Percentiles rank a stretch among this genome's conserved stretches.
Evolutionary conservation across 2,329 filamentous ascomycete species (phyloP).

Genomic region (Colletotrichum trifolii): DNA sequence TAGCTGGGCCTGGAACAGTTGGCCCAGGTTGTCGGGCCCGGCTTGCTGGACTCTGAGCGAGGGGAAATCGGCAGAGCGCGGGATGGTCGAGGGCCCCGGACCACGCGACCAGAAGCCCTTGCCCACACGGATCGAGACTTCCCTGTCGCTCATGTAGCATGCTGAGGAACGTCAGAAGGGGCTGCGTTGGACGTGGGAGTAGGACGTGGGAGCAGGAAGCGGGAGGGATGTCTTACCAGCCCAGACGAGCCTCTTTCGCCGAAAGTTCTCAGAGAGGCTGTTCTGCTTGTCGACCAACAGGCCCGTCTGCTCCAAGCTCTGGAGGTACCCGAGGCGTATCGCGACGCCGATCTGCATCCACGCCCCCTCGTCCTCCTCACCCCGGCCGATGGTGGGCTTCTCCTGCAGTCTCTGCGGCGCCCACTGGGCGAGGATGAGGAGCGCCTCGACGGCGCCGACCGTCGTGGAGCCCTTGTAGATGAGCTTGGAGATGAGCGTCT

Average conservation of each 20-base stretch:
- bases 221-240: slow-evolving; percentile 54
- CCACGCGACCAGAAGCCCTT: slow-evolving; percentile 81
- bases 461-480: slow-evolving; percentile 74
- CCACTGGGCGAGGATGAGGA: slow-evolving; percentile 79
- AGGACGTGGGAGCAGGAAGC: too few species aligned
- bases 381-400: slow-evolving; percentile 73
- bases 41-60: slow-evolving; percentile 68
- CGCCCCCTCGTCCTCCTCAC: slow-evolving; percentile 78
- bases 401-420: slow-evolving; percentile 73
- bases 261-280: slow-evolving; percentile 65
- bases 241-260: slow-evolving; percentile 75
- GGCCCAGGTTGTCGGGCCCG: slow-evolving; percentile 74
- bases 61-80: slow-evolving; percentile 75
- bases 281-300: slow-evolving; percentile 68
- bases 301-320: slow-evolving; percentile 75
- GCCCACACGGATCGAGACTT: slow-evolving; percentile 77
- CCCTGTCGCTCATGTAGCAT: slow-evolving; percentile 74
- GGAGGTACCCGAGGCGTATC: slow-evolving; percentile 75
- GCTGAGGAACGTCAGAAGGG: slow-evolving; percentile 43
- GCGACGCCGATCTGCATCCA: slow-evolving; percentile 83
- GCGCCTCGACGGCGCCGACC: slow-evolving; percentile 77
- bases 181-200: too few species aligned
- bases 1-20: slow-evolving; percentile 76
- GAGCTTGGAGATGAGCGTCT: slow-evolving; percentile 73
- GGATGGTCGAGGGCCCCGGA: slow-evolving; percentile 72